Percentiles rank a stretch among this genome's conserved stretches.
phyloP scores from a whole-genome alignment of 306 rosid species.

The Prunus fruticosa region DNA sequence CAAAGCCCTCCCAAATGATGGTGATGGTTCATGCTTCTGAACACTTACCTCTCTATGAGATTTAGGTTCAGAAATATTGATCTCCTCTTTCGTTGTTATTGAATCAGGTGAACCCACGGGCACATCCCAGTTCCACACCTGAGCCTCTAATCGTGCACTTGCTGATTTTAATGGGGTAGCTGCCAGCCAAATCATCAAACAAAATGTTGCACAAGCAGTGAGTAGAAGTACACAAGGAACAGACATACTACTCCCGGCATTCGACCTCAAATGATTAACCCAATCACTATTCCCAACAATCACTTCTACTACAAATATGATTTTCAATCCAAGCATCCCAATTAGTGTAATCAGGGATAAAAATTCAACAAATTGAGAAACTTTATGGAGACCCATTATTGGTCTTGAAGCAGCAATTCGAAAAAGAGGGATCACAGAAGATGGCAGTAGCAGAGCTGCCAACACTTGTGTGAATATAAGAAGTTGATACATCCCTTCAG shows the following conservation, averaged over 20 bases:
- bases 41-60: slow-evolving; percentile 42
- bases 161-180: slow-evolving; percentile 87
- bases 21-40: slow-evolving; percentile 35
- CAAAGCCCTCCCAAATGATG: slow-evolving; percentile 27
- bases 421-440: slow-evolving; percentile 89
- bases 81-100: slow-evolving; percentile 23
- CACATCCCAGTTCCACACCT: slow-evolving; percentile 48
- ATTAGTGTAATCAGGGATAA: slow-evolving; percentile 54
- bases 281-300: slow-evolving; percentile 86
- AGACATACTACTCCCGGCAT: slow-evolving; percentile 54
- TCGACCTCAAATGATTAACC: slow-evolving; percentile 74
- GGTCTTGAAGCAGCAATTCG: slow-evolving; percentile 78
- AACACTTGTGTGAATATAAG: slow-evolving; percentile 81
- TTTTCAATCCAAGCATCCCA: slow-evolving; percentile 81
- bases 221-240: slow-evolving; percentile 49
- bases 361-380: slow-evolving; percentile 73
- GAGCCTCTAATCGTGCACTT: slow-evolving; percentile 45
- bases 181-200: slow-evolving; percentile 79
- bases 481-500: slow-evolving; percentile 90
- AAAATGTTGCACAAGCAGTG: slow-evolving; percentile 54
- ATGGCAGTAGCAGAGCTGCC: slow-evolving; percentile 83
- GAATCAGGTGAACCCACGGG: slow-evolving; percentile 34
- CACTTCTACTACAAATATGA: slow-evolving; percentile 80
- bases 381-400: slow-evolving; percentile 79
- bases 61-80: slow-evolving; percentile 36